Evolutionary conservation across 352 stramenopile genomes (phyloP).

Genomic region (Globisporangium perplexum): DNA sequence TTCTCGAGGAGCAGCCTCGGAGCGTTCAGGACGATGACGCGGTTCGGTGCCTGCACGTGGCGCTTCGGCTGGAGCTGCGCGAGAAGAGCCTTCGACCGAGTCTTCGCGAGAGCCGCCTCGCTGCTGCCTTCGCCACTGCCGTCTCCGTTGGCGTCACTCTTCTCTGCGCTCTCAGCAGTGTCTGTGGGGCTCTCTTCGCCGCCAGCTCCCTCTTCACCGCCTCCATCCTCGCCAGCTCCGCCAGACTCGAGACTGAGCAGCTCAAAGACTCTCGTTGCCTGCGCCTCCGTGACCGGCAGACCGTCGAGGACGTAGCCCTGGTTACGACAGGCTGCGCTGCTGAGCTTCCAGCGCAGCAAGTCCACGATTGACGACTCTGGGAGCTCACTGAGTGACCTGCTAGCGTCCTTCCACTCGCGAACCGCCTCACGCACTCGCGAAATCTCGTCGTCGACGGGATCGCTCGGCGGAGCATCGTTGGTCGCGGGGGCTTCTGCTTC

Average conservation of each 20-base stretch:
- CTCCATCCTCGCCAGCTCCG: slow-evolving; percentile 11
- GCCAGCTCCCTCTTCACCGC: slow-evolving; percentile 6
- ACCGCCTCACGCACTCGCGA: slow-evolving; percentile 34
- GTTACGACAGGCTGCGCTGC: slow-evolving; percentile 52
- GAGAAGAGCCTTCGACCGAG: slow-evolving; percentile 36
- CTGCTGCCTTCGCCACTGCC: slow-evolving; percentile 5
- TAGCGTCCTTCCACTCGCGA: slow-evolving; percentile 20
- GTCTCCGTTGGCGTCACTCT: slow-evolving; percentile 10
- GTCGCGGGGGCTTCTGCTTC: too few species aligned
- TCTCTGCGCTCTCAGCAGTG: not conserved
- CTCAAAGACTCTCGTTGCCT: slow-evolving; percentile 45
- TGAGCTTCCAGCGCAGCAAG: slow-evolving; percentile 66
- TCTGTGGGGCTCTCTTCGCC: slow-evolving; percentile 15
- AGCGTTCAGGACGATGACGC: slow-evolving; percentile 57
- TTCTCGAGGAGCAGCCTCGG: slow-evolving; percentile 43
- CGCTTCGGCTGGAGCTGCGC: slow-evolving; percentile 30
- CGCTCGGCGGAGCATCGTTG: not conserved
- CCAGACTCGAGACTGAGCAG: slow-evolving; percentile 4
- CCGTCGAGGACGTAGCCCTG: slow-evolving; percentile 83
- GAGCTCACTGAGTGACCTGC: slow-evolving; percentile 21
- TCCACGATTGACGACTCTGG: slow-evolving; percentile 29
- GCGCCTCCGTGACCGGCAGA: slow-evolving; percentile 35
- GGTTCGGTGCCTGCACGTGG: slow-evolving; percentile 50
- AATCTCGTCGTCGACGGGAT: slow-evolving; percentile 23
- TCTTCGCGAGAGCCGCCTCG: slow-evolving; percentile 14